Evolutionary conservation across 2,329 filamentous ascomycete genomes (phyloP).

Genomic region (Penicillium griseofulvum): DNA sequence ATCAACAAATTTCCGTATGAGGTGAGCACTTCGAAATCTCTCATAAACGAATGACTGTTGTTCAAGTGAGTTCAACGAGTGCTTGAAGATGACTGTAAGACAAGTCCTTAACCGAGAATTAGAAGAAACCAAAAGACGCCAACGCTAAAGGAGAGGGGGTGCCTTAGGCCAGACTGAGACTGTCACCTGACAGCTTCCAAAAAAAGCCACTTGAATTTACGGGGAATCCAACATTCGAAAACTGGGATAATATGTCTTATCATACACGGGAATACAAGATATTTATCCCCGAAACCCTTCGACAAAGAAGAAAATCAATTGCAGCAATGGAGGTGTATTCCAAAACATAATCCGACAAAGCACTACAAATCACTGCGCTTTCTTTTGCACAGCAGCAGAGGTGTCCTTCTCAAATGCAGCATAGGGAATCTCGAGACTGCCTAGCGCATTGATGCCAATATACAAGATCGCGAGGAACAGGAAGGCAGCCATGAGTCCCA

Average conservation of each 20-base stretch:
- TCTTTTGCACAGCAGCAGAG: conserved; percentile 85
- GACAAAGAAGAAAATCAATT: conserved; percentile 2
- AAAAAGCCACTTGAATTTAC: conserved; percentile 13
- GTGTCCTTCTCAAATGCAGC: conserved; percentile 96
- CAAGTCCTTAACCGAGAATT: conserved; percentile 15
- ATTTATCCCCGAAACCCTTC: conserved; percentile 9
- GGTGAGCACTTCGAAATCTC: neutral
- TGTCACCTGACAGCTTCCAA: conserved; percentile 23
- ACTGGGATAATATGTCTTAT: conserved; percentile 17
- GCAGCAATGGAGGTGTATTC: conserved; percentile 6
- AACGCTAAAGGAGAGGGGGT: conserved; percentile 16
- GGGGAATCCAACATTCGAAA: neutral
- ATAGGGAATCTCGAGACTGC: conserved; percentile 84
- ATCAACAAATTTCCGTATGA: neutral
- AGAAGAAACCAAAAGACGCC: conserved; percentile 15
- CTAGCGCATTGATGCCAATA: conserved; percentile 72
- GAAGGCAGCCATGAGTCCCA: conserved; percentile 70
- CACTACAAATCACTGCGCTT: conserved; percentile 53
- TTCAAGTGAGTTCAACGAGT: conserved; percentile 7
- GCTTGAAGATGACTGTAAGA: neutral
- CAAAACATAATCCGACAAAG: conserved; percentile 1
- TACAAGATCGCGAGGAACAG: conserved; percentile 74
- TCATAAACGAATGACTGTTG: conserved; percentile 18
- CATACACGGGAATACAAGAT: conserved; percentile 19
- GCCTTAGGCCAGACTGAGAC: conserved; percentile 15